phyloP scores from a whole-genome alignment of 768 basidiomycete species.

The Termitomyces sp. region DNA sequence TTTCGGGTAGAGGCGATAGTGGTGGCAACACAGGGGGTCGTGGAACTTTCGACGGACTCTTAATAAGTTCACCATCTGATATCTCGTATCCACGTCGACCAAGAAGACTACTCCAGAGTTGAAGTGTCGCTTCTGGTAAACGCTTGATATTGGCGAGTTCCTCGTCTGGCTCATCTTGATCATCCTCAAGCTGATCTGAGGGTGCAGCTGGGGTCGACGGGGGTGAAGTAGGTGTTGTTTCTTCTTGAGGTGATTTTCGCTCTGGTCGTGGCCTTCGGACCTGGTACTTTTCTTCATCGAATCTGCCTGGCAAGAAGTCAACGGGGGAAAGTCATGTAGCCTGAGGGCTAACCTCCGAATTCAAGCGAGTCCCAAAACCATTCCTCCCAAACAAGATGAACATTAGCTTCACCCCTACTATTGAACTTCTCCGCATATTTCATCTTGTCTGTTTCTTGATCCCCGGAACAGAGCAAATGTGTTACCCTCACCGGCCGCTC shows the following conservation, averaged over 20 bases:
- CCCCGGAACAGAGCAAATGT: constrained; percentile 76
- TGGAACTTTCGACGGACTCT: constrained; percentile 51
- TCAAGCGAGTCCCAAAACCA: constrained; percentile 95
- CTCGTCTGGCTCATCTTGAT: constrained; percentile 45
- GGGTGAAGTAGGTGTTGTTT: constrained; percentile 19
- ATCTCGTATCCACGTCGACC: constrained; percentile 66
- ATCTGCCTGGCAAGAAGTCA: constrained; percentile 41
- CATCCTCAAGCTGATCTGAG: constrained; percentile 17
- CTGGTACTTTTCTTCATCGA: constrained; percentile 60
- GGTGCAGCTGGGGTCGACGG: constrained; percentile 20
- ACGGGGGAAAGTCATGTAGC: not conserved
- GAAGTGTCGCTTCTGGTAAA: constrained; percentile 58
- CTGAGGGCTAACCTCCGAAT: constrained; percentile 51
- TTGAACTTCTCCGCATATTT: constrained; percentile 76
- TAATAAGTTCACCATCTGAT: constrained; percentile 52
- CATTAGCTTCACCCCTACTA: constrained; percentile 62
- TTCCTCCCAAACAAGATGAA: constrained; percentile 87
- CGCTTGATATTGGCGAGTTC: constrained; percentile 56
- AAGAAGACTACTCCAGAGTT: constrained; percentile 70
- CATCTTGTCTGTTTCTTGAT: constrained; percentile 73
- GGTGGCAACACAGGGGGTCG: constrained; percentile 17
- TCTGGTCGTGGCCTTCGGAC: constrained; percentile 60
- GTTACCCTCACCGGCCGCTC: constrained; percentile 80
- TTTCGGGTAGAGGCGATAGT: constrained; percentile 14
- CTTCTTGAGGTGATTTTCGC: constrained; percentile 35